These are phyloP conservation scores for Ogataea populi-albae DNA, from an alignment of 805 yeast species.

Conservation along the genomic window DNA sequence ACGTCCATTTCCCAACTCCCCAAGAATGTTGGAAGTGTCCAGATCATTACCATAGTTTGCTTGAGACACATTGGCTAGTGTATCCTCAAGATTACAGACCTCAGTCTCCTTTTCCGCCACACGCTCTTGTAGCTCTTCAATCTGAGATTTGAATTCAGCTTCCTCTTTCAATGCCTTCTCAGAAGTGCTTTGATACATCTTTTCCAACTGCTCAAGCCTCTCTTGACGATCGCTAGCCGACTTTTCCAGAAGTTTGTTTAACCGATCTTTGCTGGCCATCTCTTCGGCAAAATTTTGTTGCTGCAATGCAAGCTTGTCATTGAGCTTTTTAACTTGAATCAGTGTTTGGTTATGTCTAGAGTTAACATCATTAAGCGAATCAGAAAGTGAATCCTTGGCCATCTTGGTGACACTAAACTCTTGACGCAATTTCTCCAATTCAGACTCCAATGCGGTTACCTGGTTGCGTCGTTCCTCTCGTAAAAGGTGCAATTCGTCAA, in stretches of 20 bases:
- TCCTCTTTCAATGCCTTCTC: constrained; percentile 37
- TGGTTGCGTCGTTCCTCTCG: constrained; percentile 31
- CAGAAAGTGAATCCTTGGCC: constrained; percentile 32
- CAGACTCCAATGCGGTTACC: constrained; percentile 31
- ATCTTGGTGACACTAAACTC: constrained; percentile 27
- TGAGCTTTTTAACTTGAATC: constrained; percentile 44
- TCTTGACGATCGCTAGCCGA: constrained; percentile 48
- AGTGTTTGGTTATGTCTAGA: constrained; percentile 41
- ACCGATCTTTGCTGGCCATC: constrained; percentile 58
- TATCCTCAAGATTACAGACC: constrained; percentile 41
- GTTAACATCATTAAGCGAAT: constrained; percentile 37
- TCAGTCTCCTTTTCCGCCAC: constrained; percentile 36
- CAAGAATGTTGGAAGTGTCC: constrained; percentile 20
- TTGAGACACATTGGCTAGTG: constrained; percentile 42
- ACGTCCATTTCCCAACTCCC: constrained; percentile 17
- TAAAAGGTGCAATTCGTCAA: constrained; percentile 27
- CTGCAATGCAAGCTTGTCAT: constrained; percentile 39
- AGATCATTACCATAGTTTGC: constrained; percentile 5
- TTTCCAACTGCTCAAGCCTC: constrained; percentile 55
- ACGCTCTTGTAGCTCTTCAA: constrained; percentile 35
- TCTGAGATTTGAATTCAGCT: constrained; percentile 35
- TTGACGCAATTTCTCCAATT: constrained; percentile 36
- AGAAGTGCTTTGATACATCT: constrained; percentile 40
- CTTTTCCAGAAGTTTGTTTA: constrained; percentile 54
- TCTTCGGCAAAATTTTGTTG: constrained; percentile 56